Percentiles rank a stretch among this genome's conserved stretches.
These are phyloP conservation scores for Agaricus subrufescens DNA, from an alignment of 768 basidiomycete genomes.

Conservation along the genomic window DNA sequence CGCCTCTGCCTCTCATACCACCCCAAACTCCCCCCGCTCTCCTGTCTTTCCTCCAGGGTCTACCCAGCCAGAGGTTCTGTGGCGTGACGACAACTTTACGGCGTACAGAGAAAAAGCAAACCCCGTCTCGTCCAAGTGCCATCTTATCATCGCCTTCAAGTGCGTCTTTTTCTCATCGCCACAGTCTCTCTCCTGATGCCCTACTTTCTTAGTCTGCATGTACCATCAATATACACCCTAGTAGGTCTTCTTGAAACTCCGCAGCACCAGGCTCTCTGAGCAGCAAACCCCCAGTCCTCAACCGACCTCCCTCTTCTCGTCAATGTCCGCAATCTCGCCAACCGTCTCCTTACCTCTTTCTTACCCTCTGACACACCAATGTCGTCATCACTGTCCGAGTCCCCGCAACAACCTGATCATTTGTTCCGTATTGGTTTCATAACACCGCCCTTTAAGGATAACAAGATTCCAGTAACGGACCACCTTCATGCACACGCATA, in stretches of 20 bases:
- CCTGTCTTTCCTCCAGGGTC: conserved; percentile 43
- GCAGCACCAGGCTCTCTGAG: conserved; percentile 7
- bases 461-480: conserved; percentile 74
- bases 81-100: conserved; percentile 76
- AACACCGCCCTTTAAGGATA: conserved; percentile 72
- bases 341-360: conserved; percentile 48
- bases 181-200: conserved; percentile 8
- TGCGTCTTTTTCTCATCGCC: conserved; percentile 26
- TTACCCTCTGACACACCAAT: conserved; percentile 32
- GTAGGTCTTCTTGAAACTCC: conserved; percentile 33
- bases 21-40: conserved; percentile 38
- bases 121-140: conserved; percentile 69
- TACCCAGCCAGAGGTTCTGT: conserved; percentile 56
- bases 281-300: conserved; percentile 45
- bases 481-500: conserved; percentile 78
- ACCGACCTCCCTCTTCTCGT: conserved; percentile 72
- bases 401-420: conserved; percentile 25
- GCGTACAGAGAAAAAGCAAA: conserved; percentile 65
- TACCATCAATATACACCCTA: conserved; percentile 71
- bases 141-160: conserved; percentile 76
- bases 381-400: conserved; percentile 27
- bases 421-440: conserved; percentile 71
- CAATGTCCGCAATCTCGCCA: conserved; percentile 53
- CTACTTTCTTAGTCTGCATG: conserved; percentile 51
- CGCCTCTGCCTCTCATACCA: conserved; percentile 42